A percentile compares a stretch with the other conserved stretches of the same genome.
Evolutionary conservation across 2,329 filamentous ascomycete species (phyloP).

Genomic region (Fusarium luffae): DNA sequence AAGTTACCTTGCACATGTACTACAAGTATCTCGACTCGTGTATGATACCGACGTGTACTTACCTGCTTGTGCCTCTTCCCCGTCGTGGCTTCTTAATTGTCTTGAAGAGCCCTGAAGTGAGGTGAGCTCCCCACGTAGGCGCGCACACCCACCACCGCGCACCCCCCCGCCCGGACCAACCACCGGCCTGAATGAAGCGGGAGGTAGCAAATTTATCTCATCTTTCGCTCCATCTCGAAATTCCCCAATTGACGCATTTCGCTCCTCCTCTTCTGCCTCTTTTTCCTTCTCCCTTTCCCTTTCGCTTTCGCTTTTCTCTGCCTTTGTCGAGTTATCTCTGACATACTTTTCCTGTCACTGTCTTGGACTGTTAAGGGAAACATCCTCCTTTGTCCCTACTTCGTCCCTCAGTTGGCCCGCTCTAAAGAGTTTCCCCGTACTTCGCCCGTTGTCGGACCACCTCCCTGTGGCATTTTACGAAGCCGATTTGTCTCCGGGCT

Average conservation of each 20-base stretch:
- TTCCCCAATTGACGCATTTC: constrained; percentile 47
- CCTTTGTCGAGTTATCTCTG: constrained; percentile 28
- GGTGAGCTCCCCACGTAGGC: neutral
- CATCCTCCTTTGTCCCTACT: constrained; percentile 10
- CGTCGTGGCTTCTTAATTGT: constrained; percentile 2
- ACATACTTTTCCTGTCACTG: constrained; percentile 22
- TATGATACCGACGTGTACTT: constrained; percentile 15
- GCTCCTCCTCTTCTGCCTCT: constrained; percentile 28
- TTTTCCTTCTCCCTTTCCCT: constrained; percentile 15
- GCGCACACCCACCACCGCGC: constrained; percentile 17
- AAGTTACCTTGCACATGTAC: neutral
- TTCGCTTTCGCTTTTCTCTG: constrained; percentile 13
- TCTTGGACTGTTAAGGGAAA: constrained; percentile 32
- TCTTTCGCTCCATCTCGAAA: constrained; percentile 44
- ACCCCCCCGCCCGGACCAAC: constrained; percentile 43
- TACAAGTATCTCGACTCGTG: constrained; percentile 16
- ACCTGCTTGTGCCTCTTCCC: constrained; percentile 7
- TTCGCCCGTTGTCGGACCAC: constrained; percentile 38
- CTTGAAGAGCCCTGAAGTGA: neutral
- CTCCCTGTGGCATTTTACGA: constrained; percentile 23
- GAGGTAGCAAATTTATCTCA: constrained; percentile 46
- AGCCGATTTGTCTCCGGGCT: constrained; percentile 10
- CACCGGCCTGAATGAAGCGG: constrained; percentile 38
- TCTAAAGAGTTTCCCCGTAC: constrained; percentile 21
- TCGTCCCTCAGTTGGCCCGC: constrained; percentile 13